Conservation (phyloP, 2,329 filamentous ascomycete genomes). For the Trichoderma koningii region DNA sequence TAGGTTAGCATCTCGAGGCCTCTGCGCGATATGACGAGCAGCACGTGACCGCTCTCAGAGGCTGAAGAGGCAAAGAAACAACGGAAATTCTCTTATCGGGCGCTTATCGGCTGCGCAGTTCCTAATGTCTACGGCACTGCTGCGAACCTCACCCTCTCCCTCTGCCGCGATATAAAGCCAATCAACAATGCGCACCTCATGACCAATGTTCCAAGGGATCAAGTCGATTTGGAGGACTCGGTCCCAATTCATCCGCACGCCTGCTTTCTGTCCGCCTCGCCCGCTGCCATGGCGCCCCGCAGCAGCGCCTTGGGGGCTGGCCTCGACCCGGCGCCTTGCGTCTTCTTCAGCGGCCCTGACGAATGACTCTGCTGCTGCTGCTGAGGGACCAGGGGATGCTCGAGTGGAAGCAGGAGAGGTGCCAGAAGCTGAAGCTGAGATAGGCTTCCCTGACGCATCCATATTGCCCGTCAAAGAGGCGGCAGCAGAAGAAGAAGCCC, state of each 20-base stretch:
- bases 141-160: background rate
- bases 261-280: constrained; percentile 31
- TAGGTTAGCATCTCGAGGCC: too few relatives aligned
- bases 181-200: constrained; percentile 44
- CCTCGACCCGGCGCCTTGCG: constrained; percentile 1
- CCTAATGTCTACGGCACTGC: background rate
- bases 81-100: constrained; percentile 13
- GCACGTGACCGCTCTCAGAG: constrained; percentile 26
- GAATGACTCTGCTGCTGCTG: background rate
- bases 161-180: constrained; percentile 11
- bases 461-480: background rate
- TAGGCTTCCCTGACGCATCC: background rate
- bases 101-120: constrained; percentile 16
- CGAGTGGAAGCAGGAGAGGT: constrained; percentile 23
- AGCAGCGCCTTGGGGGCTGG: background rate
- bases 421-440: constrained; percentile 23
- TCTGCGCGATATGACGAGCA: too few relatives aligned
- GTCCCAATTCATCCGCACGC: constrained; percentile 38
- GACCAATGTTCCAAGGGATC: constrained; percentile 52
- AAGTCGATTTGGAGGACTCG: constrained; percentile 47
- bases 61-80: constrained; percentile 3
- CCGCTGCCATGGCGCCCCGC: constrained; percentile 28
- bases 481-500: background rate
- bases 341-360: constrained; percentile 8
- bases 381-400: background rate